These are phyloP conservation scores for Thelephora terrestris DNA, from an alignment of 1,284 basidiomycete species.

Conservation along the genomic window DNA sequence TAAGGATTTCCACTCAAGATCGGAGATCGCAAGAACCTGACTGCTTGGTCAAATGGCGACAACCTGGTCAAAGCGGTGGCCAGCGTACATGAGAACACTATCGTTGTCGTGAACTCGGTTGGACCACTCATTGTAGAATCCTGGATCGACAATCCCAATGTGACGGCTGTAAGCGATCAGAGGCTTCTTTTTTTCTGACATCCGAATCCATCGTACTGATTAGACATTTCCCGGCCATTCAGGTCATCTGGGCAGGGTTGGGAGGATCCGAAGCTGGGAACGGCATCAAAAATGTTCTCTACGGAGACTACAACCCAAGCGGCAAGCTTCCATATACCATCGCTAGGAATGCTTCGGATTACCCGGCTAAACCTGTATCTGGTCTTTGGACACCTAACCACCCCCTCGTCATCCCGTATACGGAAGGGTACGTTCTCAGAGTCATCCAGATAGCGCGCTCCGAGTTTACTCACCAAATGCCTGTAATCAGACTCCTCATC, in stretches of 20 bases:
- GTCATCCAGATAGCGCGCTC: background rate
- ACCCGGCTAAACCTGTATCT: constrained; percentile 48
- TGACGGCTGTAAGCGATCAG: constrained; percentile 42
- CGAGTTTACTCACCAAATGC: background rate
- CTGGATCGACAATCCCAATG: constrained; percentile 73
- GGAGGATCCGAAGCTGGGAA: constrained; percentile 76
- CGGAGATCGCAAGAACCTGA: constrained; percentile 56
- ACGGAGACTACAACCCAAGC: constrained; percentile 62
- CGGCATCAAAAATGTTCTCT: constrained; percentile 63
- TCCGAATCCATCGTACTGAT: background rate
- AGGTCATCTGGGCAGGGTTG: constrained; percentile 56
- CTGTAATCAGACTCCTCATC: constrained; percentile 39
- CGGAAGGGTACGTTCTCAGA: constrained; percentile 37
- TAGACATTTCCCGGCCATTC: background rate
- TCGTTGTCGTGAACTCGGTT: constrained; percentile 74
- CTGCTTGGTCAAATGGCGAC: constrained; percentile 74
- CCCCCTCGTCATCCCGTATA: constrained; percentile 50
- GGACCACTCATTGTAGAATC: constrained; percentile 65
- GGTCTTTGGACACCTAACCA: constrained; percentile 25
- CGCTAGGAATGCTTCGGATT: constrained; percentile 58
- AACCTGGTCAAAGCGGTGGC: constrained; percentile 49
- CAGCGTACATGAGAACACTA: constrained; percentile 61
- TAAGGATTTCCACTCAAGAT: background rate
- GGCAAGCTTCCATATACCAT: constrained; percentile 78
- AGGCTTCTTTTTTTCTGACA: constrained; percentile 22